Evolutionary conservation across 345 rosid genomes (phyloP), one percentile per base, ranked within the genome.

Genomic region (Sonneratia alba): DNA sequence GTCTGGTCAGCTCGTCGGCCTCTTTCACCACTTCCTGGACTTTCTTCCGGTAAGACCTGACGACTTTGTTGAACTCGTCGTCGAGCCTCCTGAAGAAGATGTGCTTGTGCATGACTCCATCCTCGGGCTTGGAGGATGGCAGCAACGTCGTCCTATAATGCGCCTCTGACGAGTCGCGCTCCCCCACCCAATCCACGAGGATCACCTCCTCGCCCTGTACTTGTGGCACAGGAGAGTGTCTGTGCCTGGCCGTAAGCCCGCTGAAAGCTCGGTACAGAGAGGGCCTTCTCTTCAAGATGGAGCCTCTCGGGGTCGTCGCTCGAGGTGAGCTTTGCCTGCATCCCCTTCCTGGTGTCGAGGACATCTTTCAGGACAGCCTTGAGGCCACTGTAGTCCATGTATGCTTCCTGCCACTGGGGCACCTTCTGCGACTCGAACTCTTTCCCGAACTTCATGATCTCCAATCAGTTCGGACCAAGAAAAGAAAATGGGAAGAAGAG

Each of bases 381-480:
- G 43, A 91, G 84, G 66, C 69, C 34, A 61, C 78, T 91, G 83
- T 91, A 91, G 68, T 91, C 86, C 91, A 91, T 84, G 79, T 89
- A 91, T 49, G 97, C 97, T 57, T 83, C 85, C 53, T 82, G 81
- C 97, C 97, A 91, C 85, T 91, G 96, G 36, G 77, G 93, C 75
- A 89, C 90, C 93, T 85, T 76, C 55, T 91, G 96, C 5, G 87
- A 77, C 21, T 77, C 77, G 11, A 84, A 91, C 72, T 91, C 96
- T 79, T 89, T 89, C 32, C 92, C 97, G 63, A 91, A 91, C 85
- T 89, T 91, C 97, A 91, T 62, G 36, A 27, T 27, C 32, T 27
- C 32, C 32, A 27, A 27, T 27, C 32, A 27, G 32, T 27, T 27
- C 32, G 32, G 32, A 27, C 32, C 32, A 27, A 27, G 32, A 27